phyloP scores from a whole-genome alignment of 1,284 basidiomycete species.

The Schizophyllum commune region DNA sequence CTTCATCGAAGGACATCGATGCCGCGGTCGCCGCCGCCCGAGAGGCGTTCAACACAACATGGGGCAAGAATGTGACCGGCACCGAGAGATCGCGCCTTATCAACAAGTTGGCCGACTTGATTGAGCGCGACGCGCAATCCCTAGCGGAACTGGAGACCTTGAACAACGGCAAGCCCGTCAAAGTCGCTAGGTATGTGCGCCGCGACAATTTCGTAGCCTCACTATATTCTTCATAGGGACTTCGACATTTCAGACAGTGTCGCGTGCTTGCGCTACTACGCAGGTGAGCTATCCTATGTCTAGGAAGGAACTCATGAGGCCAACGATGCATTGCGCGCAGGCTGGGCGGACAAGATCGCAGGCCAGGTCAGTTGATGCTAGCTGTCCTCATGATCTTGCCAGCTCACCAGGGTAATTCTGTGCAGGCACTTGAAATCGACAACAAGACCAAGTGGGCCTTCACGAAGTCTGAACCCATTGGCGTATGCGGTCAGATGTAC shows the following conservation, averaged over 20 bases:
- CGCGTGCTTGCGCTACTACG: slow-evolving; percentile 77
- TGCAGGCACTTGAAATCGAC: slow-evolving; percentile 73
- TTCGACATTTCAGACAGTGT: slow-evolving; percentile 82
- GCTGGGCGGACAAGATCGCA: slow-evolving; percentile 59
- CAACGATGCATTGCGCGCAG: background rate
- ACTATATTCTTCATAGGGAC: slow-evolving; percentile 39
- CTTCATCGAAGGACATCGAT: slow-evolving; percentile 73
- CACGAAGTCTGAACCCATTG: slow-evolving; percentile 89
- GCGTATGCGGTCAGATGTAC: slow-evolving; percentile 87
- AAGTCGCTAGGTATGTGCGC: slow-evolving; percentile 51
- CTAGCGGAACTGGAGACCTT: slow-evolving; percentile 75
- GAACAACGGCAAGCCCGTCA: slow-evolving; percentile 83
- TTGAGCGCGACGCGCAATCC: slow-evolving; percentile 76
- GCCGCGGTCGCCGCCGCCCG: slow-evolving; percentile 79
- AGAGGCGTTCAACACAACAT: slow-evolving; percentile 78
- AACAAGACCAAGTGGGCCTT: slow-evolving; percentile 77
- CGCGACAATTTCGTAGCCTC: slow-evolving; percentile 6
- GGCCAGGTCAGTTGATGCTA: slow-evolving; percentile 42
- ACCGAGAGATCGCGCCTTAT: slow-evolving; percentile 75
- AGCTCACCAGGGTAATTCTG: slow-evolving; percentile 5
- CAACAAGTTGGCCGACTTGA: slow-evolving; percentile 85
- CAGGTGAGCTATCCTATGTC: slow-evolving; percentile 25
- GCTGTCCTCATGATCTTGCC: background rate
- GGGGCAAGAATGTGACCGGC: slow-evolving; percentile 85
- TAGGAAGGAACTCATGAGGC: background rate